Percentiles rank a stretch among this genome's conserved stretches.
These are phyloP conservation scores for Penicillium olsonii DNA, from an alignment of 2,329 filamentous ascomycete species.

Conservation along the genomic window DNA sequence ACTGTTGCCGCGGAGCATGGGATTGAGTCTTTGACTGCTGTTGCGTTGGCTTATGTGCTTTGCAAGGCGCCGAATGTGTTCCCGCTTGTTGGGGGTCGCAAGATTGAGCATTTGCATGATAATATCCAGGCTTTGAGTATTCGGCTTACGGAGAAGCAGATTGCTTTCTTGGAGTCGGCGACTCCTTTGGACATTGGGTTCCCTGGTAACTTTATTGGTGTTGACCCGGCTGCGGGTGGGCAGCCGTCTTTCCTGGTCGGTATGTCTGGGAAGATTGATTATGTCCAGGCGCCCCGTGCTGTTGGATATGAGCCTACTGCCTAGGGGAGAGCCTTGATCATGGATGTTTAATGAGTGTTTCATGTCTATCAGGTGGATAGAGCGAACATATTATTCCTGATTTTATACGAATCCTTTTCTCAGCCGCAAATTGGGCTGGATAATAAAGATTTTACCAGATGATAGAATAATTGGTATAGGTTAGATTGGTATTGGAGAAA, in stretches of 20 bases:
- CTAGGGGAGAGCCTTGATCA: no score
- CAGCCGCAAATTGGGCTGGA: no score
- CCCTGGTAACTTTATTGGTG: conserved; percentile 60
- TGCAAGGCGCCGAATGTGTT: conserved; percentile 73
- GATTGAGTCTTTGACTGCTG: conserved; percentile 57
- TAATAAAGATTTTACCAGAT: no score
- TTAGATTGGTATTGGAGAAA: neutral
- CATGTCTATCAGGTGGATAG: neutral
- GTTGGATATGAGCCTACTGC: conserved; percentile 22
- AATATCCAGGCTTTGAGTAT: conserved; percentile 30
- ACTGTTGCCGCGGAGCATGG: conserved; percentile 61
- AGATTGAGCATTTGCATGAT: conserved; percentile 63
- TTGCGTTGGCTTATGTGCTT: conserved; percentile 74
- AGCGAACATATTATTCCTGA: no score
- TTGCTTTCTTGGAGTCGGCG: conserved; percentile 66
- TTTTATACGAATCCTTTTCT: no score
- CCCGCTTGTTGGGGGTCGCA: conserved; percentile 71
- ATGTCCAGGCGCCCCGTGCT: conserved; percentile 19
- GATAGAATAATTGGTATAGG: no score
- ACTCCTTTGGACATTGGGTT: conserved; percentile 67
- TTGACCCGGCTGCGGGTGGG: conserved; percentile 28
- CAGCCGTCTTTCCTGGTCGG: conserved; percentile 7
- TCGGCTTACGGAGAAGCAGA: conserved; percentile 61
- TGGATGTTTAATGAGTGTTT: no score
- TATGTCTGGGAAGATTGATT: conserved; percentile 19